Evolutionary conservation across 1,139 yeast species (phyloP).

Genomic region (Maudiozyma humilis): DNA sequence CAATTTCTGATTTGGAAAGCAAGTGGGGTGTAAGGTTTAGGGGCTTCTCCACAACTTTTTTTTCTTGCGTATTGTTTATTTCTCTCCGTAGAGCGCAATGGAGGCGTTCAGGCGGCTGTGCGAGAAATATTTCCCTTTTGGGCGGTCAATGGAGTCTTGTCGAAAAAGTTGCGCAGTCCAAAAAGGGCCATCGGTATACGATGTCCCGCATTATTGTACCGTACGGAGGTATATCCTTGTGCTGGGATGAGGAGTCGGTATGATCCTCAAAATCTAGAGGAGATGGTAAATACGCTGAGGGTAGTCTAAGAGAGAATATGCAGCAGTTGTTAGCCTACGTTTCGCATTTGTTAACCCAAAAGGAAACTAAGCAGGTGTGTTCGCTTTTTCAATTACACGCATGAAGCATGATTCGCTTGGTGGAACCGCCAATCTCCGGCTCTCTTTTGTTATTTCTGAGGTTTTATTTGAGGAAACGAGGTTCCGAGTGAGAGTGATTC

Average conservation of each 20-base stretch:
- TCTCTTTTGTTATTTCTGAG: no score
- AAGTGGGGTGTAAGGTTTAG: background rate
- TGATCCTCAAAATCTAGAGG: background rate
- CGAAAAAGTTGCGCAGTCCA: background rate
- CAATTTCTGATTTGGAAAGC: background rate
- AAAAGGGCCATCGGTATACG: background rate
- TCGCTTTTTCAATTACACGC: no score
- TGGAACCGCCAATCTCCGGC: no score
- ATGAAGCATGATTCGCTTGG: no score
- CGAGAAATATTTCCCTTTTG: constrained; percentile 7
- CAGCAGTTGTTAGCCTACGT: no score
- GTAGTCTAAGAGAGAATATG: no score
- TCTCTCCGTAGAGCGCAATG: background rate
- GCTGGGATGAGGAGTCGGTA: background rate
- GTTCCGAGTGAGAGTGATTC: no score
- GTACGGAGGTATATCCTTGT: background rate
- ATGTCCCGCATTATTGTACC: background rate
- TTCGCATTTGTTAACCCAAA: no score
- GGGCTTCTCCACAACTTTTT: background rate
- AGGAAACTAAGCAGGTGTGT: no score
- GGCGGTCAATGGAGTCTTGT: constrained; percentile 8
- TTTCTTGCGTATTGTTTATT: background rate
- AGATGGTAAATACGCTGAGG: no score
- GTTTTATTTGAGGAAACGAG: no score
- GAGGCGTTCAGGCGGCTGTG: background rate